Evolutionary conservation across 345 rosid species (phyloP), one percentile per base, ranked within the genome.

Genomic region (Cochlearia excelsa): DNA sequence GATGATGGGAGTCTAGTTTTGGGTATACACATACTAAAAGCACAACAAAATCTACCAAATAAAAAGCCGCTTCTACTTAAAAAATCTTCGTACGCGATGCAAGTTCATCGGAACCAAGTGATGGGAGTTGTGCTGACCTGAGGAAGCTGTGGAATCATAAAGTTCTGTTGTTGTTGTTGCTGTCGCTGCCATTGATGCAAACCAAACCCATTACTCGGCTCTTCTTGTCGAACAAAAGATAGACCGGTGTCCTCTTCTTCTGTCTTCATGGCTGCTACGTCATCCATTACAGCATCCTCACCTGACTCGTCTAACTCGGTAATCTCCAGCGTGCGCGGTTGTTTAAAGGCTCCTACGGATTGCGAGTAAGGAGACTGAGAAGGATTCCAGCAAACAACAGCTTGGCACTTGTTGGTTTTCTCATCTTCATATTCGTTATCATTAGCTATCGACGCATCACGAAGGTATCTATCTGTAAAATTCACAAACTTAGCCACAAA

Each of bases 301-400:
- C 72, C 85, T 44, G 44, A 26, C 61, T 72, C 79, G 46, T 86
- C 93, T 1, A 69, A 70, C 48, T 88, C 94, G 74, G 79, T 79
- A 7, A 54, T 68, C 46, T 76, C 84, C 28, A 65, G 42, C 30
- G 47, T 54, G 42, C 67, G 70, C 6, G 56, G 42, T 49, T 61
- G 61, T 10, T 54, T 47, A 28, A 29, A 34, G 3, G 58, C 67
- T 16, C 68, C 71, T n/a, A 6, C 4, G 1, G 49, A 43, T 10
- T 16, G 46, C 23, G 63, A 40, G 4, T 30, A 2, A 29, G 68
- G 37, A 70, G 48, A 5, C 59, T 56, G 79, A 48, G 72, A 67
- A 40, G 86, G 79, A 69, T 69, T 75, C 88, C 88, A 88, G 0
- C 95, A 88, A 44, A 89, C 79, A 51, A 89, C 78, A 1, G 89